Evolutionary conservation across 805 yeast species (phyloP).

Genomic region (Myxozyma udenii): DNA sequence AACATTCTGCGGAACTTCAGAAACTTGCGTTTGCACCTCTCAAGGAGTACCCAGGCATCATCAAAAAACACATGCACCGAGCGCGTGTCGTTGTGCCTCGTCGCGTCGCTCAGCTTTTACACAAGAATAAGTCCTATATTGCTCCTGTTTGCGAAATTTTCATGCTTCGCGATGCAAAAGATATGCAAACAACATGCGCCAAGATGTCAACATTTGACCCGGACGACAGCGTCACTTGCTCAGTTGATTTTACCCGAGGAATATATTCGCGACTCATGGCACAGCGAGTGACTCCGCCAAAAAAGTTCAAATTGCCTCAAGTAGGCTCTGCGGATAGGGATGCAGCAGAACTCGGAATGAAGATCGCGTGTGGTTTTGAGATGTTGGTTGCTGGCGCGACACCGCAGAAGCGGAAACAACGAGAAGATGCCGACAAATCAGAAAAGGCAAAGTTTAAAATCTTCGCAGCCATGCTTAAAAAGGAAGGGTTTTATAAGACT

Average conservation of each 20-base stretch:
- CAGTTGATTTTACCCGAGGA: slow-evolving; percentile 28
- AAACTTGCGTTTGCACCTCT: slow-evolving; percentile 12
- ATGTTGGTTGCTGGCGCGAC: slow-evolving; percentile 24
- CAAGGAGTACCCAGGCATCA: slow-evolving; percentile 25
- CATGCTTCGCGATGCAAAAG: slow-evolving; percentile 27
- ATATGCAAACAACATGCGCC: slow-evolving; percentile 19
- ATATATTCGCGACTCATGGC: slow-evolving; percentile 32
- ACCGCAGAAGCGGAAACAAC: slow-evolving; percentile 7
- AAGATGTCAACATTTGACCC: slow-evolving; percentile 28
- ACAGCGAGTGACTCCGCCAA: slow-evolving; percentile 24
- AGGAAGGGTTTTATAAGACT: slow-evolving; percentile 27
- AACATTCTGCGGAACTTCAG: slow-evolving; percentile 11
- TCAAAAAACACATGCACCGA: slow-evolving; percentile 23
- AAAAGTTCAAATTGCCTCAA: slow-evolving; percentile 18
- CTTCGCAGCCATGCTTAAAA: slow-evolving; percentile 9
- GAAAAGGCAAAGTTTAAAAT: slow-evolving; percentile 15
- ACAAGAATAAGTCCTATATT: slow-evolving; percentile 25
- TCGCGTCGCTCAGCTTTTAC: slow-evolving; percentile 31
- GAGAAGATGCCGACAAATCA: not conserved
- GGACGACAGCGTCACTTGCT: slow-evolving; percentile 28
- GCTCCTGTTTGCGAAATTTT: slow-evolving; percentile 32
- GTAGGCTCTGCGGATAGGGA: slow-evolving; percentile 7
- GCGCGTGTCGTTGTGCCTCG: slow-evolving; percentile 31
- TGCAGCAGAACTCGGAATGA: slow-evolving; percentile 30
- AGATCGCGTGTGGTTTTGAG: slow-evolving; percentile 33